Percentiles rank a stretch among this genome's conserved stretches.
phyloP scores from a whole-genome alignment of 768 basidiomycete species.

The Leccinum disarticulatum region DNA sequence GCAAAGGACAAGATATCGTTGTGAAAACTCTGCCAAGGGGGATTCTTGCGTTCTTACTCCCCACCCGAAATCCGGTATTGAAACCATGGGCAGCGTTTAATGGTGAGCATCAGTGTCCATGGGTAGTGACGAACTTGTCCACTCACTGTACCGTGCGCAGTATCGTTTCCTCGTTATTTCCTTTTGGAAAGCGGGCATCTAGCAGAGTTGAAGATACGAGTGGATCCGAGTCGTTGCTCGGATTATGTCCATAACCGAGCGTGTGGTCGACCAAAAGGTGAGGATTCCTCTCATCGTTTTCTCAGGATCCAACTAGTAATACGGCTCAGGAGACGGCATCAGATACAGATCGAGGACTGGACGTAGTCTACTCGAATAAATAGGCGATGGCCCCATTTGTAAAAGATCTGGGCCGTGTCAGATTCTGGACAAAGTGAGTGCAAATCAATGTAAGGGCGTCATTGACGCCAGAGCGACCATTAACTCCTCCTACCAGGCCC shows the following conservation, averaged over 20 bases:
- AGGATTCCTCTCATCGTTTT: constrained; percentile 5
- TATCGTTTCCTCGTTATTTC: constrained; percentile 98
- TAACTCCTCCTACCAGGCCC: constrained; percentile 48
- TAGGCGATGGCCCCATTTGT: constrained; percentile 55
- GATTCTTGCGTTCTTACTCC: constrained; percentile 92
- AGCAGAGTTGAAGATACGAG: constrained; percentile 85
- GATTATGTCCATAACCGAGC: constrained; percentile 85
- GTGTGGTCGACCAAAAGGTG: constrained; percentile 79
- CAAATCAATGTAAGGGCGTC: constrained; percentile 18
- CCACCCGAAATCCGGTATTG: constrained; percentile 89
- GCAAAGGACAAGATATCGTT: constrained; percentile 96
- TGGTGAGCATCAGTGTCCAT: constrained; percentile 46
- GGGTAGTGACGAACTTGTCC: not conserved
- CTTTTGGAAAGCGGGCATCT: constrained; percentile 83
- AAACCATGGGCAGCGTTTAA: constrained; percentile 99
- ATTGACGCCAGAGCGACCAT: constrained; percentile 13
- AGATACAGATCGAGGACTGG: constrained; percentile 96
- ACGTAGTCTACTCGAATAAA: constrained; percentile 66
- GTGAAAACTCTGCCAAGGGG: constrained; percentile 89
- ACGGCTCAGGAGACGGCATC: constrained; percentile 81
- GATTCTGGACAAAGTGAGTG: constrained; percentile 44
- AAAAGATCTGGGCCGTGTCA: constrained; percentile 44
- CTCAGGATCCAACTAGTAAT: constrained; percentile 82
- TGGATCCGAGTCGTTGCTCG: constrained; percentile 82
- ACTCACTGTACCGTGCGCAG: constrained; percentile 39